phyloP scores from a whole-genome alignment of 108 stramenopile species.

The Hondaea fermentalgiana region DNA sequence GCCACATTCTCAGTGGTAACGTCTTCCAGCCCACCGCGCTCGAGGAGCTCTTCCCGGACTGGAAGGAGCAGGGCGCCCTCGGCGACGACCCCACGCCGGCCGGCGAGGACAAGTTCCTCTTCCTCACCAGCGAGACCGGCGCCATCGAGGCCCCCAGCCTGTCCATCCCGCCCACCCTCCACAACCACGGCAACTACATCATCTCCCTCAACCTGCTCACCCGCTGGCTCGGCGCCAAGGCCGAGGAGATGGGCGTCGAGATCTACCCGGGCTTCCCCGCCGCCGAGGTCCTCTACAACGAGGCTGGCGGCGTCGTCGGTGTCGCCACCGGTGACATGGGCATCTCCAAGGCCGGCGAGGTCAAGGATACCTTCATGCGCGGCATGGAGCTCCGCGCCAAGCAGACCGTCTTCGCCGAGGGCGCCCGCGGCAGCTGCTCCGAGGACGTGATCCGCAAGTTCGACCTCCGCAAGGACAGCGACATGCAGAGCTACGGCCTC shows the following conservation, averaged over 20 bases:
- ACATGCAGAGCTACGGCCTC: constrained; percentile 86
- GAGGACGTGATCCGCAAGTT: constrained; percentile 83
- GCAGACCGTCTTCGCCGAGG: constrained; percentile 97
- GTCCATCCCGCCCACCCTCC: constrained; percentile 67
- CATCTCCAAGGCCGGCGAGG: constrained; percentile 75
- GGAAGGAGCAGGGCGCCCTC: constrained; percentile 46
- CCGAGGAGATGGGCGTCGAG: constrained; percentile 94
- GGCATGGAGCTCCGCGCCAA: constrained; percentile 88
- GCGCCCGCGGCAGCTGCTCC: constrained; percentile 84
- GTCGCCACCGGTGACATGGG: constrained; percentile 87
- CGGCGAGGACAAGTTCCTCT: constrained; percentile 67
- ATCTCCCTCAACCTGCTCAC: constrained; percentile 75
- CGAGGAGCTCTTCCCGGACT: constrained; percentile 81
- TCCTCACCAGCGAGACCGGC: constrained; percentile 59
- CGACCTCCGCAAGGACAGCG: constrained; percentile 62
- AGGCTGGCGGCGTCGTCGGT: constrained; percentile 61
- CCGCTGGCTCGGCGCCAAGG: constrained; percentile 84
- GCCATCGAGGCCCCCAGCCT: constrained; percentile 36
- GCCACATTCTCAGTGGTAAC: constrained; percentile 94
- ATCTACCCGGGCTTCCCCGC: constrained; percentile 96
- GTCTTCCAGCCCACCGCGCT: constrained; percentile 96
- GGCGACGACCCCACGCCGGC: constrained; percentile 59
- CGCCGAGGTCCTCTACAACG: constrained; percentile 71
- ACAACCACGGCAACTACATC: constrained; percentile 96
- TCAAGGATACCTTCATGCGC: constrained; percentile 83